These are phyloP conservation scores for Pilatotrama ljubarskyi DNA, from an alignment of 768 basidiomycete genomes.

Conservation along the genomic window DNA sequence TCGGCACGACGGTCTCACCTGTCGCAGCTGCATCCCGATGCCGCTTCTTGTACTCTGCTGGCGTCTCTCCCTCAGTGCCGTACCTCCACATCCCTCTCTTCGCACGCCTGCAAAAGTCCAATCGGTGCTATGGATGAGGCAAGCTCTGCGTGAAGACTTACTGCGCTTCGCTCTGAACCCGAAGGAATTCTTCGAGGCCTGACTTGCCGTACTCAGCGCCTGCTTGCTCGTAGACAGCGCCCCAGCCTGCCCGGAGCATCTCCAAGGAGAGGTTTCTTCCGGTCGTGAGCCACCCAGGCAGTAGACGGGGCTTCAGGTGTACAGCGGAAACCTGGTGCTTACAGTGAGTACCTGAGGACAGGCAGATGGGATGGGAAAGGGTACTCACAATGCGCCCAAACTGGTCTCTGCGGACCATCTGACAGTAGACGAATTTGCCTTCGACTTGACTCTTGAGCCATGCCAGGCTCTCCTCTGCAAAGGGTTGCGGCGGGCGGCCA, in stretches of 20 bases:
- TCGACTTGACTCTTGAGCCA: slow-evolving; percentile 65
- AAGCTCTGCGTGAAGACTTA: slow-evolving; percentile 6
- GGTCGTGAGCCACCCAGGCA: slow-evolving; percentile 49
- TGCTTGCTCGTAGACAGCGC: slow-evolving; percentile 68
- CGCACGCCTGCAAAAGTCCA: slow-evolving; percentile 44
- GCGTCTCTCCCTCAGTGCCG: slow-evolving; percentile 58
- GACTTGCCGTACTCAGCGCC: slow-evolving; percentile 78
- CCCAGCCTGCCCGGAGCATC: slow-evolving; percentile 83
- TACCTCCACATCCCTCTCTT: slow-evolving; percentile 76
- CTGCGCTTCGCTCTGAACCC: slow-evolving; percentile 46
- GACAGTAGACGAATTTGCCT: slow-evolving; percentile 66
- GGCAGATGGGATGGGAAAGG: not conserved
- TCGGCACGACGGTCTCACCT: not conserved
- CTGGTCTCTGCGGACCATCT: slow-evolving; percentile 76
- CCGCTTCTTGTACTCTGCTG: slow-evolving; percentile 79
- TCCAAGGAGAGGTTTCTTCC: slow-evolving; percentile 59
- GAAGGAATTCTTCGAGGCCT: slow-evolving; percentile 64
- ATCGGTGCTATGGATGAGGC: not conserved
- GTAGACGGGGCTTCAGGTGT: slow-evolving; percentile 49
- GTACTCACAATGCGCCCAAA: slow-evolving; percentile 75
- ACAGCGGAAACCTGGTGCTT: slow-evolving; percentile 64
- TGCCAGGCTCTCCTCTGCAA: slow-evolving; percentile 66
- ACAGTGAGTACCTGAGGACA: not conserved
- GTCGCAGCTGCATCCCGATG: slow-evolving; percentile 27
- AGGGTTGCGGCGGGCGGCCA: slow-evolving; percentile 77